phyloP scores from a whole-genome alignment of 2,329 filamentous ascomycete genomes.

The Colletotrichum tofieldiae region DNA sequence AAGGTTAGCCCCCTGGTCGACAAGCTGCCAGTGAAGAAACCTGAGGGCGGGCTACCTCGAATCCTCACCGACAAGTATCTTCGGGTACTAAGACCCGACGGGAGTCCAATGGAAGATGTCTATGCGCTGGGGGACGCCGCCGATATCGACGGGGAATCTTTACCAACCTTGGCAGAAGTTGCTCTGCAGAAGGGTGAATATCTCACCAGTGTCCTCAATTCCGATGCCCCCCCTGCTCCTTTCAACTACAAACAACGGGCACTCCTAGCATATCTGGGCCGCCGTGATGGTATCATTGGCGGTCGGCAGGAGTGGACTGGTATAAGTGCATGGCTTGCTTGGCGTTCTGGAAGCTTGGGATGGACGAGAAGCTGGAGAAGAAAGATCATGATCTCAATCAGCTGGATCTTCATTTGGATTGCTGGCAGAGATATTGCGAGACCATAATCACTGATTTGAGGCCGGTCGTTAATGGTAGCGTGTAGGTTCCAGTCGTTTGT shows the following conservation, averaged over 20 bases:
- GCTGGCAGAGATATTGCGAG: constrained; percentile 33
- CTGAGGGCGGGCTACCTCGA: constrained; percentile 8
- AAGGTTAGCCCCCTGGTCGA: constrained; percentile 33
- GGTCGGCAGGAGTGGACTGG: constrained; percentile 37
- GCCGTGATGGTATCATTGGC: constrained; percentile 34
- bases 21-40: constrained; percentile 23
- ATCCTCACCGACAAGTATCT: constrained; percentile 37
- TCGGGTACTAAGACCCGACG: constrained; percentile 21
- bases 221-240: background rate
- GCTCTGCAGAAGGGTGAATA: constrained; percentile 38
- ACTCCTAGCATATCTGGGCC: constrained; percentile 27
- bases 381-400: constrained; percentile 33
- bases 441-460: background rate
- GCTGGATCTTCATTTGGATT: constrained; percentile 31
- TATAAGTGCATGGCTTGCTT: constrained; percentile 31
- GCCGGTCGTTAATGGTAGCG: accelerated
- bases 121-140: constrained; percentile 33
- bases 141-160: constrained; percentile 26
- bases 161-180: constrained; percentile 35
- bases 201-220: constrained; percentile 16
- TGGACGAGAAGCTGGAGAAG: constrained; percentile 41
- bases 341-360: constrained; percentile 28
- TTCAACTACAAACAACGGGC: constrained; percentile 34
- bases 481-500: background rate
- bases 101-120: constrained; percentile 24